phyloP scores from a whole-genome alignment of 768 basidiomycete species.

The Macrolepiota albuminosa region DNA sequence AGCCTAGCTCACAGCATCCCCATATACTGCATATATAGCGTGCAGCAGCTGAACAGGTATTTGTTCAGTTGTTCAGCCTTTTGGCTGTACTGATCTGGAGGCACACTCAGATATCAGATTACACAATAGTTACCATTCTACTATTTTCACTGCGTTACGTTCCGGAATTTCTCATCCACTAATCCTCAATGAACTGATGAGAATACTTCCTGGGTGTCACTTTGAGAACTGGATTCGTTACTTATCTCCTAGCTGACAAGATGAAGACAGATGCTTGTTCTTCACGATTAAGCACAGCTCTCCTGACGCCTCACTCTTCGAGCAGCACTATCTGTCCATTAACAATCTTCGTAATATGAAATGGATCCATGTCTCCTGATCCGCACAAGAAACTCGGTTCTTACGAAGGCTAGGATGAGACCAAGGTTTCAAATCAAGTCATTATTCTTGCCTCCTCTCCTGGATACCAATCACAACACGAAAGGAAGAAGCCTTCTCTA shows the following conservation, averaged over 20 bases:
- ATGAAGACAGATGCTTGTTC: background rate
- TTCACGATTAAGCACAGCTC: background rate
- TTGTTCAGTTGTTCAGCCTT: too few species aligned
- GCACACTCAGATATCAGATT: too few species aligned
- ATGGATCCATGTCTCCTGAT: background rate
- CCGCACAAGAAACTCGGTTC: background rate
- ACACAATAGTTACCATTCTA: too few species aligned
- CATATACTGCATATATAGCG: too few species aligned
- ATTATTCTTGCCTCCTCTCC: background rate
- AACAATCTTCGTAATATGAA: background rate
- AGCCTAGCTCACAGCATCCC: too few species aligned
- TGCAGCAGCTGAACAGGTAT: too few species aligned
- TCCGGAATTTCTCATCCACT: background rate
- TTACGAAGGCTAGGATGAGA: background rate
- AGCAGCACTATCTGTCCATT: background rate
- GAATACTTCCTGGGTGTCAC: background rate
- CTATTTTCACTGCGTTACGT: background rate
- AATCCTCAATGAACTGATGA: background rate
- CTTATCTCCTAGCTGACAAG: background rate
- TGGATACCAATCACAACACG: background rate
- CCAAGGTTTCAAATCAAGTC: background rate
- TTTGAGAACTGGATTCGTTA: background rate
- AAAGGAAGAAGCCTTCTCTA: background rate
- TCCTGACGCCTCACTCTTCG: background rate
- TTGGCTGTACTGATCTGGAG: too few species aligned